Evolutionary conservation across 176 grass and related monocot genomes (phyloP), one percentile per base, ranked within the genome.

Genomic region (Triticum urartu): DNA sequence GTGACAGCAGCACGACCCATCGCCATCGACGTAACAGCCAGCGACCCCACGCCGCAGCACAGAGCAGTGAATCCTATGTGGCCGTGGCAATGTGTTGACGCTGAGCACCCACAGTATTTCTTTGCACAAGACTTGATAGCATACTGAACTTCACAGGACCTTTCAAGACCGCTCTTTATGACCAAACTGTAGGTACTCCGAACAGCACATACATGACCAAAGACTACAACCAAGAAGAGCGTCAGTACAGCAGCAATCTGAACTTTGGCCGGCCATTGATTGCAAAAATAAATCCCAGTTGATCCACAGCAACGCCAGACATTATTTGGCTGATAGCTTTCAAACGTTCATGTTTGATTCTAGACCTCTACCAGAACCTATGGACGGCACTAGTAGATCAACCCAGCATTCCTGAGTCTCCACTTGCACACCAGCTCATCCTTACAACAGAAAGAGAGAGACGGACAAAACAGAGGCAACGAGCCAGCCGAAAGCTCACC

Each of bases 311-410:
- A 84, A 62, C 14, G 54, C 36, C 60, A 54, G 58, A 43, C 33
- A 75, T 83, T 75, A 87, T 87, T 87, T 83, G 74, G 59, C 80
- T 47, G 80, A 26, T 54, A 73, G 12, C 22, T 48, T 54, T 67
- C 6, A 52, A 54, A 67, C 42, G 32, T 52, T 10, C 11, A 64
- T 11, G 64, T 83, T 74, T 68, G 66, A 79, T 65, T 42, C 78
- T 79, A 89, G 15, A 83, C n/a, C 79, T 42, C 58, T 84, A 79
- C 74, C 74, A 87, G 22, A 72, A 74, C 75, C 80, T 87, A 87
- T 65, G 56, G 21, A 83, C n/a, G 42, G 71, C 13, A 20, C 79
- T 38, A 68, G 60, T 38, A 79, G 45, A 11, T 64, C 20, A 68
- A 59, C 74, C 79, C 30, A 84, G 45, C 28, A 54, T 77, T 33